Conservation (phyloP, 345 rosid species). For the Crucihimalaya himalaica region DNA sequence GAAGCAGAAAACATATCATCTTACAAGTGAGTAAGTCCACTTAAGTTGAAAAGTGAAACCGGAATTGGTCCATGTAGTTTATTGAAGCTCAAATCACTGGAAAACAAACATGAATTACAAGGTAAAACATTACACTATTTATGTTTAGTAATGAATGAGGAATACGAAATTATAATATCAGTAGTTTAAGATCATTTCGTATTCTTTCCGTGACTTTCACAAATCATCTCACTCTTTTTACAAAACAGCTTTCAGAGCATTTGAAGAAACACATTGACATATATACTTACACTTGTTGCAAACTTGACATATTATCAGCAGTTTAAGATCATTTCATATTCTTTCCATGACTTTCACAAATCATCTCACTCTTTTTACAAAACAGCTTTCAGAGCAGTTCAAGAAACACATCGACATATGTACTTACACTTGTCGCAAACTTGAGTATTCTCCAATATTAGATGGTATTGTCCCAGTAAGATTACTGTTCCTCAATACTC, state of each 20-base stretch:
- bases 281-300: constrained; percentile 59
- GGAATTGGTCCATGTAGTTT: constrained; percentile 40
- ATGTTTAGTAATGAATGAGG: not conserved
- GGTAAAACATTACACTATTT: not conserved
- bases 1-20: constrained; percentile 25
- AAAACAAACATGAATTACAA: constrained; percentile 14
- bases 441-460: constrained; percentile 51
- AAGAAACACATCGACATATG: constrained; percentile 5
- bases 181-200: not conserved
- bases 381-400: constrained; percentile 1
- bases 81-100: constrained; percentile 46
- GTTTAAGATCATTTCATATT: not conserved
- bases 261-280: not conserved
- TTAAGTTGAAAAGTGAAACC: constrained; percentile 39
- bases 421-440: constrained; percentile 60
- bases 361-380: constrained; percentile 1
- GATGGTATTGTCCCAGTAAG: constrained; percentile 62
- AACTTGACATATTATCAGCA: constrained; percentile 21
- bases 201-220: not conserved
- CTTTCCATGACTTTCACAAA: not conserved
- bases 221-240: constrained; percentile 1
- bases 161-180: not conserved
- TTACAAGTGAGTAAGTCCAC: constrained; percentile 55
- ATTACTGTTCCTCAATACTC: constrained; percentile 58
- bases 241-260: constrained; percentile 1